Base-by-base conservation (phyloP, 1,139 yeast species). In the Taiozyma sp. region DNA sequence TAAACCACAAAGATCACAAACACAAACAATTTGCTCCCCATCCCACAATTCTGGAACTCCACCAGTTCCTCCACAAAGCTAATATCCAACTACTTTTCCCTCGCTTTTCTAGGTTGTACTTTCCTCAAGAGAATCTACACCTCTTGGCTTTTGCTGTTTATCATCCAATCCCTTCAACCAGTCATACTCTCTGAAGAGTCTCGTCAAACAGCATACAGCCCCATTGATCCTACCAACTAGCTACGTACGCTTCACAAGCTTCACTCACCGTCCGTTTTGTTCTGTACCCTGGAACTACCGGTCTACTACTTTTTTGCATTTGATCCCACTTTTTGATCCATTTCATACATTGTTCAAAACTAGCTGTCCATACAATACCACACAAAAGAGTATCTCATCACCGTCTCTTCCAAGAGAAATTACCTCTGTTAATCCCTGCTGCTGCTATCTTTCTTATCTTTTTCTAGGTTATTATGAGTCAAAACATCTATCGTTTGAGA, bases 401-500 rank as follows among this genome's bases (percentile, higher is more conserved):
- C 19, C 36, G 19, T 32, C 36, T 32, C 19, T 8, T 7, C 4
- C 19, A 32, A 32, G 19, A 32, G 9, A 32, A n/a, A 32, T 7
- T 7, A 32, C 10, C 19, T n/a, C 16, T n/a, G 2, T n/a, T 2
- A 32, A 10, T 10, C 14, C 19, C 36, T 4, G 16, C 19, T 32
- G 16, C 36, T 32, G 36, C 19, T 32, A 32, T 14, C 36, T 32
- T 32, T 19, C 19, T 10, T 23, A 19, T 38, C 4, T 19, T 19
- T 19, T 16, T n/a, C n/a, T 16, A 38, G 24, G 24, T 19, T 10
- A 55, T n/a, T 24, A 59, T 60, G 63, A 58, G 57, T 16, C 51
- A 56, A 48, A 52, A 54, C 19, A 47, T 55, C 14, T 49, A 48
- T 46, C 61, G 60, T 51, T 55, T 49, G 36, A 56, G 55, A 32